Base-by-base conservation (phyloP, 1,139 yeast species). In the Chernovozyma sophiae-reginae region DNA sequence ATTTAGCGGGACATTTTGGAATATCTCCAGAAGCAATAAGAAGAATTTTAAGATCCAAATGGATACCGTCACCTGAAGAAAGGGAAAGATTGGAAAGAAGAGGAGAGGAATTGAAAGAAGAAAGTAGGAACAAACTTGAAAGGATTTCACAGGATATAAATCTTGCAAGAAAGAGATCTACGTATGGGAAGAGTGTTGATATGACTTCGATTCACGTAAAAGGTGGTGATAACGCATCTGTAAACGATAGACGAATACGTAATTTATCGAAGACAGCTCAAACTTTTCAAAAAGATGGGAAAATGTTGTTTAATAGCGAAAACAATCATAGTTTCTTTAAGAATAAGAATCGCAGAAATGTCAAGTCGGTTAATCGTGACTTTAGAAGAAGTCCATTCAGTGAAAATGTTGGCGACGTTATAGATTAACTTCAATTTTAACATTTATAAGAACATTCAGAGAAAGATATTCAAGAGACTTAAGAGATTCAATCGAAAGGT, bases 11-110 rank as follows among this genome's bases (percentile, higher is more conserved):
- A 26, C 73, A 74, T 52, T 89, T 83, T 57, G 66, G 73, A 38
- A 72, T 87, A 3, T 83, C 95, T 1, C 94, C 95, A 0, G 95
- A 89, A 47, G 86, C 94, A 0, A 74, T 89, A 1, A 64, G 96
- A 40, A 71, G 96, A 43, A 86, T 90, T 10, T 56, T 90, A 43
- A 80, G 76, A 52, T 80, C 95, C 5, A 76, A 72, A 27, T 90
- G 96, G 95, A 61, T 60, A 16, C 96, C 96, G 2, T 59, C 58
- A 2, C 72, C 65, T 2, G 68, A 65, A 4, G 82, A 79, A 33
- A 79, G 74, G 37, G 68, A 61, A 10, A 52, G 58, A 13, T 46
- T 80, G 1, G 52, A 62, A 15, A 61, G 61, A 22, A 65, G 89
- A 40, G 79, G 82, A 73, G 61, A 57, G 30, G 63, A 46, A 25